phyloP scores from a whole-genome alignment of 225 moss, liverwort and hornwort species.

The Asterella californica region DNA sequence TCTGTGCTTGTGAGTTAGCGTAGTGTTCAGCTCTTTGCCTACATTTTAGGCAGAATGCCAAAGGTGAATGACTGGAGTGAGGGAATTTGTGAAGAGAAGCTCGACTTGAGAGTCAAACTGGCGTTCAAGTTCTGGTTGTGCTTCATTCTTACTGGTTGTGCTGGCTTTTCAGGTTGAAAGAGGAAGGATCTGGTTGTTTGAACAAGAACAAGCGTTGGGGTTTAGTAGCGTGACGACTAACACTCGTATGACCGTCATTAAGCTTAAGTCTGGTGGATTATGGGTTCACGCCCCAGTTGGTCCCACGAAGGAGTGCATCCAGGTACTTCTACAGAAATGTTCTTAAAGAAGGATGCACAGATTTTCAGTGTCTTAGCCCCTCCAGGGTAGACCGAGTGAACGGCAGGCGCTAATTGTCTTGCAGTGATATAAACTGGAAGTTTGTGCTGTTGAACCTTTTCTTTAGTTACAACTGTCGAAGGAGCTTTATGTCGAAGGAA shows the following conservation, averaged over 20 bases:
- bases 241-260: constrained; percentile 97
- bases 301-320: constrained; percentile 89
- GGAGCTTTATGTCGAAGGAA: constrained; percentile 53
- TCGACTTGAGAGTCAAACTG: not conserved
- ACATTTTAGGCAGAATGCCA: too few species aligned
- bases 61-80: too few species aligned
- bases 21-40: too few species aligned
- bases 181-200: constrained; percentile 89
- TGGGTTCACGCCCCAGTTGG: constrained; percentile 99
- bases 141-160: not conserved
- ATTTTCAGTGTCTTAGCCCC: not conserved
- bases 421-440: not conserved
- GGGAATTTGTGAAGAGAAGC: not conserved
- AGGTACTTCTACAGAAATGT: constrained; percentile 52
- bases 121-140: not conserved
- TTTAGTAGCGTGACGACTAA: constrained; percentile 91
- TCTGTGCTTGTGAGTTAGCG: not conserved
- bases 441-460: not conserved
- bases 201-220: constrained; percentile 94
- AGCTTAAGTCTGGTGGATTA: constrained; percentile 81
- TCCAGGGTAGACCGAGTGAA: not conserved
- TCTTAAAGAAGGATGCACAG: not conserved
- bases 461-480: not conserved
- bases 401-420: not conserved
- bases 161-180: constrained; percentile 52